phyloP scores from a whole-genome alignment of 768 basidiomycete species.

The Dentipellis fragilis region DNA sequence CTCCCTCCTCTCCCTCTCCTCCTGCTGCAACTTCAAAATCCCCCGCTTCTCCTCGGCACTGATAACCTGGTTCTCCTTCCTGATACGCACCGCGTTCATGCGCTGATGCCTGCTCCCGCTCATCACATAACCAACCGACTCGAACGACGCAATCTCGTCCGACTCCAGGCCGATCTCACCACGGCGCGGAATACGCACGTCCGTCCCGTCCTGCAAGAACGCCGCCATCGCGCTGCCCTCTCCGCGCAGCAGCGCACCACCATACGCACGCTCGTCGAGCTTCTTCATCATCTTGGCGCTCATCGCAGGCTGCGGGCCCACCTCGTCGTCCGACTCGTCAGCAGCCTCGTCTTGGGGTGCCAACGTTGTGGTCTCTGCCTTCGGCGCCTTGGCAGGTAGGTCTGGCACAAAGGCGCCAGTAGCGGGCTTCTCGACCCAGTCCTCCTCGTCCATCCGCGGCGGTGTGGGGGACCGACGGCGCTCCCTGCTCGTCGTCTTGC shows the following conservation, averaged over 20 bases:
- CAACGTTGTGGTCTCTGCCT: background rate
- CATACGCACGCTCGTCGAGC: slow-evolving; percentile 79
- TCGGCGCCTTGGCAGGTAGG: slow-evolving; percentile 8
- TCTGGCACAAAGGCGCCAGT: slow-evolving; percentile 18
- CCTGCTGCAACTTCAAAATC: slow-evolving; percentile 88
- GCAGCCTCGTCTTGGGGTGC: slow-evolving; percentile 3
- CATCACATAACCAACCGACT: slow-evolving; percentile 95
- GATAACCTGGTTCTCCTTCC: slow-evolving; percentile 99
- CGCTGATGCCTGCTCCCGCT: slow-evolving; percentile 87
- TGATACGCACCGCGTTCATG: slow-evolving; percentile 98
- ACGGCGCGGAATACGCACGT: slow-evolving; percentile 89
- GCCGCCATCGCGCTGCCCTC: slow-evolving; percentile 99
- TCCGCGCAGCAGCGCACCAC: slow-evolving; percentile 82
- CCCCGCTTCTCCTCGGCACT: slow-evolving; percentile 97
- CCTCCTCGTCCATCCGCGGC: slow-evolving; percentile 24
- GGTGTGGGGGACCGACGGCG: too few relatives aligned
- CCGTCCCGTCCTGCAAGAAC: slow-evolving; percentile 75
- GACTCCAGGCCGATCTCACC: slow-evolving; percentile 95
- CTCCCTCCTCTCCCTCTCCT: slow-evolving; percentile 89
- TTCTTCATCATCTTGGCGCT: slow-evolving; percentile 31
- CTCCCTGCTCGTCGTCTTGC: slow-evolving; percentile 17
- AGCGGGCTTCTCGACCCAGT: slow-evolving; percentile 58
- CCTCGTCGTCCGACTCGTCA: slow-evolving; percentile 45
- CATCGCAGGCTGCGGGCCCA: slow-evolving; percentile 69
- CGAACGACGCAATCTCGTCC: slow-evolving; percentile 79